Base-by-base conservation (phyloP, 139 green algal genomes). In the Chlorella ohadii region DNA sequence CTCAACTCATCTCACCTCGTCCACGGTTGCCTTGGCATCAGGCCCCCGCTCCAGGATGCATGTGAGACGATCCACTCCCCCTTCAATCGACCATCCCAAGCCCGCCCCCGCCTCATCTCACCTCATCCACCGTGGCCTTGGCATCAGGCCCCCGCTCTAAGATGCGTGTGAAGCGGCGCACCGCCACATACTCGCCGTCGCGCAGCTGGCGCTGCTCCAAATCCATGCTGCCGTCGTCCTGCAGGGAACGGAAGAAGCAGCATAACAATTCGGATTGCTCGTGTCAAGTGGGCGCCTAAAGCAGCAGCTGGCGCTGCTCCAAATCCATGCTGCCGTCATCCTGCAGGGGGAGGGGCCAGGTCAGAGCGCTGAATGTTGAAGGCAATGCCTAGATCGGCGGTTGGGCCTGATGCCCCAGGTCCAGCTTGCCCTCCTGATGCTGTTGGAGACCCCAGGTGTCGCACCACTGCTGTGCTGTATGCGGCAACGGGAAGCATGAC, bases 171-270 rank as follows among this genome's bases (percentile, higher is more conserved):
- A 98, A 91, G 51, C 93, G 90, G 47, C 94, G 90, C 57, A 98
- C 92, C 0, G 86, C 95, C 79, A 98, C 94, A 78, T 97, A 98
- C 33, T 92, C 92, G 20, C 95, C 95, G 16, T 91, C 86, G 41
- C 87, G 85, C 86, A 97, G 87, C 31, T 89, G 87, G 31, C 51
- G 59, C 27, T 38, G 39, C 67, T 90, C 84, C 9, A 70, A 77
- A 44, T 90, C 86, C 39, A 86, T 59, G 51, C 51, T 16, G 13
- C 25, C 25, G 27, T 17, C 20, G 25, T 25, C 71, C 71, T 78
- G 71, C 20, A 57, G 20, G n/a, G 2, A 3, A 36, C 33, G 27
- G 2, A 63, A 16, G 38, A 33, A 6, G 34, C 7, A 5, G 34
- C 27, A 56, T 7, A 6, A 3, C 17, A 55, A 3, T 56, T n/a